Conservation (phyloP, 441 rosid species). For the Erodium moschatum region DNA sequence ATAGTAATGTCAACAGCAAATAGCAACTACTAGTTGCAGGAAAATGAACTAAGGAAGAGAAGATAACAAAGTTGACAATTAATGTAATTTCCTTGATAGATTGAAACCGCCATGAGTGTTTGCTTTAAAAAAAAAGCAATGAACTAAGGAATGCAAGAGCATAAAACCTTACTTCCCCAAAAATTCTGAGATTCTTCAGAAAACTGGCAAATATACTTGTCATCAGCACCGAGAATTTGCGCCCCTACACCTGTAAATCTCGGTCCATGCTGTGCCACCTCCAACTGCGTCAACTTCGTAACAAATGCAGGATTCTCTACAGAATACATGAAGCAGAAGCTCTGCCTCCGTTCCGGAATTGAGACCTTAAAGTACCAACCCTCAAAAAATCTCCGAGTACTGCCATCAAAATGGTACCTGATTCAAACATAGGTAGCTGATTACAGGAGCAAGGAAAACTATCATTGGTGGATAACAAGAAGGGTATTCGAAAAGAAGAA, state of each 20-base stretch:
- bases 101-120: neutral
- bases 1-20: neutral
- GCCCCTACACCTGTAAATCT: slow-evolving; percentile 81
- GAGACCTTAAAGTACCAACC: slow-evolving; percentile 95
- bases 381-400: slow-evolving; percentile 58
- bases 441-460: neutral
- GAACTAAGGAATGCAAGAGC: neutral
- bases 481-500: neutral
- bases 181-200: slow-evolving; percentile 59
- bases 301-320: slow-evolving; percentile 76
- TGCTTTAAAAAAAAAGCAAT: neutral
- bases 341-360: slow-evolving; percentile 71
- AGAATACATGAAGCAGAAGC: slow-evolving; percentile 90
- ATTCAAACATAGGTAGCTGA: slow-evolving; percentile 2
- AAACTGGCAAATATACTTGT: slow-evolving; percentile 69
- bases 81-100: neutral
- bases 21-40: neutral
- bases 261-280: slow-evolving; percentile 50
- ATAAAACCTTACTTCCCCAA: slow-evolving; percentile 71
- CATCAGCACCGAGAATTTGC: slow-evolving; percentile 84
- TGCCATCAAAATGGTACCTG: slow-evolving; percentile 93
- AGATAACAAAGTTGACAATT: slow-evolving; percentile 8
- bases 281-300: slow-evolving; percentile 42
- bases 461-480: neutral
- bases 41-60: neutral